Base-by-base conservation (phyloP, 352 stramenopile genomes). In the Pythium brachiatum region DNA sequence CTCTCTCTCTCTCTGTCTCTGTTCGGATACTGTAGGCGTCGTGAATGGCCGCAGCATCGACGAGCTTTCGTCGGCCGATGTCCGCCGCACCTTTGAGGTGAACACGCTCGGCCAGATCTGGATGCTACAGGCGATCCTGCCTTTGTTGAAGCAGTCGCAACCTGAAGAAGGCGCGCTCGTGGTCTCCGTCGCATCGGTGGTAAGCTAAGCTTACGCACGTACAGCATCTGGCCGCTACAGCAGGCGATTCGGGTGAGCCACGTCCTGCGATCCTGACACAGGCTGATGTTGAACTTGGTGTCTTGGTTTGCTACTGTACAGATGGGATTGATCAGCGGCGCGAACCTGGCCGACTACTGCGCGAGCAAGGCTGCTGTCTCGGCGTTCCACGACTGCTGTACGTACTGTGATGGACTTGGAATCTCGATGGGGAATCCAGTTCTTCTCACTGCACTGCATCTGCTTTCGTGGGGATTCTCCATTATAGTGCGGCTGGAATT, bases 31-130 rank as follows among this genome's bases (percentile, higher is more conserved):
- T 34, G 29, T 43, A 74, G 71, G 71, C 50, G 69, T 78, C 54
- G 71, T 78, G 4, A 39, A 65, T 36, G 71, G 71, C 11, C 48
- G 53, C 36, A 62, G 41, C 43, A 52, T 78, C 21, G 57, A 73
- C 23, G 58, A 62, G 20, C 58, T 78, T 25, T 68, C 68, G 8
- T 50, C 56, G 0, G 23, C 31, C 3, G 27, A 78, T 12, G 54
- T 78, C 13, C 57, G 58, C 21, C 58, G 54, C 0, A 75, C 59
- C 0, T 69, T 76, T 23, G 63, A 63, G 39, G 64, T 75, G 7
- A 78, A 78, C 58, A 79, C 79, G 38, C 41, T 93, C 20, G 76
- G 81, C 36, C 86, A 95, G 57, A 93, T 93, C 44, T 93, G 81
- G 83, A 86, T 78, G 54, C 53, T 78, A 11, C 72, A 89, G 58